Base-by-base conservation (phyloP, 2,329 filamentous ascomycete genomes). In the Ophiosphaerella korrae region DNA sequence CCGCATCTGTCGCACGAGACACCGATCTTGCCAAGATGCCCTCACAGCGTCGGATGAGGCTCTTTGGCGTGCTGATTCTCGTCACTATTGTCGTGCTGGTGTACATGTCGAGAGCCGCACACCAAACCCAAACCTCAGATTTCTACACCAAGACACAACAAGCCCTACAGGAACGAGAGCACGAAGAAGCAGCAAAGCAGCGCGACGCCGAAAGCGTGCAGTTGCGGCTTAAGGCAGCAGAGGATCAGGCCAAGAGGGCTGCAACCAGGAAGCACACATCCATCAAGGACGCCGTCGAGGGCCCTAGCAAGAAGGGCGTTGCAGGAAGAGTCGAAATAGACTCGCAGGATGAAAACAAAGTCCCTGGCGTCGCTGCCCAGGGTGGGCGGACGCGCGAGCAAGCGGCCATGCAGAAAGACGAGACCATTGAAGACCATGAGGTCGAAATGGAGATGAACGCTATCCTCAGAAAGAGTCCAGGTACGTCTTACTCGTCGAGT, bases 381-480 rank as follows among this genome's bases (percentile, higher is more conserved):
- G 78, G 78, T 9, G 78, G 78, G 21, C 68, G 71, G 23, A 69
- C 71, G 18, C 60, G 60, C 31, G 70, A 73, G 40, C 75, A 79
- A 58, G 75, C 69, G 12, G 57, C 55, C 12, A 66, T 73, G 39
- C 73, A 77, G 42, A 74, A 77, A 52, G 66, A 66, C 26, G 80
- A 85, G 70, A 81, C 81, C 11, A 77, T 82, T 26, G 82, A 86
- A 55, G 82, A 87, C 46, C 80, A 84, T 48, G 81, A 86, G 48
- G 84, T 88, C 2, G 86, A 92, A 70, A 75, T 77, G 14, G 89
- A 91, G 72, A 75, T 97, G 56, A 88, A 91, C 66, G 73, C 75
- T 7, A 96, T 97, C 42, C 74, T 97, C 58, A 94, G 92, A 77
- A 88, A 86, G 68, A 86, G 90, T 3, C 92, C 93, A 13, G 87